Conservation (phyloP, 306 rosid species). For the Cicer yamashitae region DNA sequence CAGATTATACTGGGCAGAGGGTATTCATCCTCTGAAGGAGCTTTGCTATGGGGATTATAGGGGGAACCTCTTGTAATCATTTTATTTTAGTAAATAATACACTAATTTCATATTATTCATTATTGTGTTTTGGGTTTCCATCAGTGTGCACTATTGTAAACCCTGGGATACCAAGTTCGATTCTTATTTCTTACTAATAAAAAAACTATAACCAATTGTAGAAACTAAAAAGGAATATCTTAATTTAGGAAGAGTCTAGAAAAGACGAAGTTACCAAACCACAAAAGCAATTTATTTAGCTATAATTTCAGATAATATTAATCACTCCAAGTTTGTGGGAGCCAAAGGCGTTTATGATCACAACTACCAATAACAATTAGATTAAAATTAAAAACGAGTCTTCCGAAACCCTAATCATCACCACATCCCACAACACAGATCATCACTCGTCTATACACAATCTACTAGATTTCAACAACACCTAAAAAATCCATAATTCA, state of each 20-base stretch:
- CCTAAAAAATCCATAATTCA: not conserved
- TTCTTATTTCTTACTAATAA: too few species aligned
- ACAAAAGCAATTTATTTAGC: conserved; percentile 5
- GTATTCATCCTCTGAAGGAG: too few species aligned
- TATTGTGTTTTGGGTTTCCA: too few species aligned
- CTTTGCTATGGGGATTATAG: too few species aligned
- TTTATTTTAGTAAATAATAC: too few species aligned
- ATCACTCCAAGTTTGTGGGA: conserved; percentile 23
- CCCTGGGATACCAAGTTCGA: too few species aligned
- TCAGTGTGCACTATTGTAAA: too few species aligned
- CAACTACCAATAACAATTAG: conserved; percentile 11
- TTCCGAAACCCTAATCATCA: conserved; percentile 31
- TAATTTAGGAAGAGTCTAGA: not conserved
- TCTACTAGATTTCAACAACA: not conserved
- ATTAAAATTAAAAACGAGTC: not conserved
- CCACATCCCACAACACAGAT: not conserved
- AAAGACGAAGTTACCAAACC: not conserved
- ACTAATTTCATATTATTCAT: too few species aligned
- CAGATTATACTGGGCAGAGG: too few species aligned
- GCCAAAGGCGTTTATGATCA: conserved; percentile 4
- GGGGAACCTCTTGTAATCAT: too few species aligned
- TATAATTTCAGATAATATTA: not conserved
- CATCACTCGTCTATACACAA: conserved; percentile 7
- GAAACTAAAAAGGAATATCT: not conserved
- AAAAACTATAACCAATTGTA: not conserved